These are phyloP conservation scores for Neurospora sublineolata DNA, from an alignment of 495 filamentous ascomycete genomes.

Conservation along the genomic window DNA sequence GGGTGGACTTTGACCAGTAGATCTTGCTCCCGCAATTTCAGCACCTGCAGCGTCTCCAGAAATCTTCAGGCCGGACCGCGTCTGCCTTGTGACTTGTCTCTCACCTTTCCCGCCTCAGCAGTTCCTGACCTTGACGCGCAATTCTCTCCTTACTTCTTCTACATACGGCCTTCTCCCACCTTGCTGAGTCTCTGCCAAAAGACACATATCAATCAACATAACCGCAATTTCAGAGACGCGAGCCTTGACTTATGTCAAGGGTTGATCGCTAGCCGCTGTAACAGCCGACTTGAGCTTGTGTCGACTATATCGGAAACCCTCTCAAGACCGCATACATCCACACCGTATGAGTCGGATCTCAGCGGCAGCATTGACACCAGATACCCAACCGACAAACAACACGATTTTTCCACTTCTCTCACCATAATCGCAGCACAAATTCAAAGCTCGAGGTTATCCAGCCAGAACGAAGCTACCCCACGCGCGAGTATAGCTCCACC, in stretches of 20 bases:
- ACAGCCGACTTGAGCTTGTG: slow-evolving; percentile 14
- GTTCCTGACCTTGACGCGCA: slow-evolving; percentile 12
- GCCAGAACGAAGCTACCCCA: not conserved
- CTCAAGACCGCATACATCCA: slow-evolving; percentile 7
- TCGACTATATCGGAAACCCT: slow-evolving; percentile 18
- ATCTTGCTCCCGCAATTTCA: slow-evolving; percentile 6
- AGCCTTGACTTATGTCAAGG: not conserved
- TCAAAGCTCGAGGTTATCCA: not conserved
- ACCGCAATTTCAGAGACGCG: not conserved
- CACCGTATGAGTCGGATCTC: slow-evolving; percentile 11
- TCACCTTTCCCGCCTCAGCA: slow-evolving; percentile 7
- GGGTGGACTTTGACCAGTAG: slow-evolving; percentile 3
- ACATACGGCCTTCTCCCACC: not conserved
- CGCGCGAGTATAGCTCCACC: not conserved
- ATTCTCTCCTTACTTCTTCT: slow-evolving; percentile 14
- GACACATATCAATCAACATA: not conserved
- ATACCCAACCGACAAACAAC: not conserved
- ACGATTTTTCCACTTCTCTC: not conserved
- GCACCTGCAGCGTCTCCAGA: slow-evolving; percentile 2
- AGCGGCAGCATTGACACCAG: slow-evolving; percentile 8
- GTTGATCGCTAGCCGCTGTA: not conserved
- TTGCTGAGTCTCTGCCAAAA: not conserved
- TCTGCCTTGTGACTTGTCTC: not conserved
- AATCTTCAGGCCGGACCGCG: slow-evolving; percentile 3
- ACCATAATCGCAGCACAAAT: not conserved